Conservation (phyloP, 2,329 filamentous ascomycete genomes). For the Cordyceps cicadae region DNA sequence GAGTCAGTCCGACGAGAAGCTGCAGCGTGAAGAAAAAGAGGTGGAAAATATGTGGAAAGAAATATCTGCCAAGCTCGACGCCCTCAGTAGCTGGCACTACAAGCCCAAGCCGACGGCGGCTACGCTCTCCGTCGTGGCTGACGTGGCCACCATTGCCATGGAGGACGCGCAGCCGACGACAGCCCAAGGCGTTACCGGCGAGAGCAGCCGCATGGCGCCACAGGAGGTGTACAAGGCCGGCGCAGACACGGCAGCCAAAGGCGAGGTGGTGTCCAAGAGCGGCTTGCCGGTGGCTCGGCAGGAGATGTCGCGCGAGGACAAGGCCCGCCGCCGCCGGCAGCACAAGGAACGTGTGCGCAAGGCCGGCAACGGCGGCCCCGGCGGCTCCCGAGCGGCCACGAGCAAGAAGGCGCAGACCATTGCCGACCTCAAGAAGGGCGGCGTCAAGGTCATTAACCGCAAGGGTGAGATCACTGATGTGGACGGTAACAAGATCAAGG, state of each 20-base stretch:
- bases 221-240: constrained; percentile 90
- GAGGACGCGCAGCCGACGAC: constrained; percentile 89
- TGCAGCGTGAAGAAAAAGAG: constrained; percentile 73
- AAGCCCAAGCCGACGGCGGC: constrained; percentile 78
- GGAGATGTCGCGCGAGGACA: constrained; percentile 85
- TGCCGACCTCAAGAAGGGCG: constrained; percentile 68
- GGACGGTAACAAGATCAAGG: constrained; percentile 66
- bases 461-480: constrained; percentile 80
- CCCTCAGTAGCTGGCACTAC: constrained; percentile 90
- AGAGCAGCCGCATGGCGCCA: constrained; percentile 72
- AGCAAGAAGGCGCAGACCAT: constrained; percentile 43
- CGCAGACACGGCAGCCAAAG: constrained; percentile 50
- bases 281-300: constrained; percentile 71
- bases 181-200: constrained; percentile 61
- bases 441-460: constrained; percentile 85
- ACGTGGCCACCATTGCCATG: constrained; percentile 87
- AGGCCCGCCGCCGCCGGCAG: constrained; percentile 63
- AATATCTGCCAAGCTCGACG: constrained; percentile 71
- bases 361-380: constrained; percentile 38
- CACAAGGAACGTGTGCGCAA: constrained; percentile 82
- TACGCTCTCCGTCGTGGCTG: constrained; percentile 77
- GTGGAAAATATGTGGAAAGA: constrained; percentile 77
- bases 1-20: constrained; percentile 73
- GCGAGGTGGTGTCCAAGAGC: constrained; percentile 69
- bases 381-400: constrained; percentile 17